Base-by-base conservation (phyloP, 352 stramenopile species). In the Phytophthora tentaculata region DNA sequence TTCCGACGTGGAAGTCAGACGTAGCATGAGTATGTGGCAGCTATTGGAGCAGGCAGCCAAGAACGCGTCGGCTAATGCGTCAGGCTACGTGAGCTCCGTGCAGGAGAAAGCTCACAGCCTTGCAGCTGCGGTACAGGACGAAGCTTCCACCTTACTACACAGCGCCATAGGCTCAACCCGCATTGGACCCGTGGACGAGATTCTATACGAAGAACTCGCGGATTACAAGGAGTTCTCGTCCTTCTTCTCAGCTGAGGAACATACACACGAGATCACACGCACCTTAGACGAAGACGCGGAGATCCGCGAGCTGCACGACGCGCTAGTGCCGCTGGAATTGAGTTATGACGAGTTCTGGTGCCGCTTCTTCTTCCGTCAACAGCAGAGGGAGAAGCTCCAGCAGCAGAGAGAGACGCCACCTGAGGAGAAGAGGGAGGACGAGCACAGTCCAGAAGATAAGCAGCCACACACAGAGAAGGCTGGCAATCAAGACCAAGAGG, bases 271-370 rank as follows among this genome's bases (percentile, higher is more conserved):
- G 67, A 92, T 96, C 64, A 76, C 78, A 5, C 64, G 76, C 68
- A 79, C 85, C 3, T 53, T 93, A 52, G 76, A 83, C 48, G 67
- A 77, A 23, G 69, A 94, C 49, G 72, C 75, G 12, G 76, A 86
- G 39, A 80, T 94, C 10, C 63, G 73, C 0, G 69, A 77, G 28
- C 66, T 94, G 49, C 83, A 94, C 29, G 83, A 91, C 54, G 64
- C 81, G 51, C 69, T 96, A 54, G 88, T 96, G 43, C 88, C 88
- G 5, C 68, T 90, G 53, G 77, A 93, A 45, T 57, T 96, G 45
- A 88, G 75, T 52, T 89, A 91, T 58, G 84, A 92, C 56, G 88
- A 96, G 71, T 96, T 96, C 55, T 96, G 88, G 88, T 75, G 79
- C 56, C 80, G 87, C 78, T 95, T 75, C 29, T 95, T 94, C 69